Percentiles rank a stretch among this genome's conserved stretches.
These are phyloP conservation scores for Ustilago crameri DNA, from an alignment of 1,284 basidiomycete species.

Conservation along the genomic window DNA sequence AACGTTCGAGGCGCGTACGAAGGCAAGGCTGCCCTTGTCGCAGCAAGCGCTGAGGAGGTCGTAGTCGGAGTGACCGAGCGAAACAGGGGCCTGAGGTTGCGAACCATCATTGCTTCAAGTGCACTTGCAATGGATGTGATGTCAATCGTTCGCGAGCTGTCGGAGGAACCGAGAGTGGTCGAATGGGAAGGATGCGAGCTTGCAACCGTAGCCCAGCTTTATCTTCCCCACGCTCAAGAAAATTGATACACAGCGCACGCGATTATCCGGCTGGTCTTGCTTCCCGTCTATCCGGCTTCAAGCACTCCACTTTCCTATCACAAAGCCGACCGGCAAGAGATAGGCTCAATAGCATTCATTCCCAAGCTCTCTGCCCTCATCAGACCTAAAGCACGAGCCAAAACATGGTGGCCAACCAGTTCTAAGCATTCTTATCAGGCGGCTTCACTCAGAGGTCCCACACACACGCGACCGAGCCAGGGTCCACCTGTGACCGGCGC, in stretches of 20 bases:
- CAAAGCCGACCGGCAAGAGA: too few species aligned
- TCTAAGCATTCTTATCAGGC: neutral
- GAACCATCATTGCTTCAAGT: neutral
- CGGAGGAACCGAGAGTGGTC: neutral
- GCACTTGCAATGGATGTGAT: neutral
- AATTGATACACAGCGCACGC: too few species aligned
- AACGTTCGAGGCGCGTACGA: neutral
- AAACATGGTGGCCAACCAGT: too few species aligned
- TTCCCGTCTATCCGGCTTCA: too few species aligned
- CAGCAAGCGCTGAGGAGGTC: constrained; percentile 1
- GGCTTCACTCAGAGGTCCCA: neutral
- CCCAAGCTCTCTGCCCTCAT: too few species aligned
- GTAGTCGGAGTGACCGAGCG: constrained; percentile 3
- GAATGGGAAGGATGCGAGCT: too few species aligned
- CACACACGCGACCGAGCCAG: neutral
- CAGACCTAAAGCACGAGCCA: too few species aligned
- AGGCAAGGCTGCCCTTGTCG: neutral
- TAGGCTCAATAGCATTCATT: too few species aligned
- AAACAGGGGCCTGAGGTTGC: neutral
- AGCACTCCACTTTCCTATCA: too few species aligned
- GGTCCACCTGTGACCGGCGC: neutral
- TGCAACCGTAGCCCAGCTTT: too few species aligned
- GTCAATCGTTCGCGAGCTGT: neutral
- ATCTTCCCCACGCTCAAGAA: too few species aligned
- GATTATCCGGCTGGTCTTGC: too few species aligned